Percentiles rank a stretch among this genome's conserved stretches.
Conservation (phyloP, 345 rosid species). For the Lepidium aucheri region DNA sequence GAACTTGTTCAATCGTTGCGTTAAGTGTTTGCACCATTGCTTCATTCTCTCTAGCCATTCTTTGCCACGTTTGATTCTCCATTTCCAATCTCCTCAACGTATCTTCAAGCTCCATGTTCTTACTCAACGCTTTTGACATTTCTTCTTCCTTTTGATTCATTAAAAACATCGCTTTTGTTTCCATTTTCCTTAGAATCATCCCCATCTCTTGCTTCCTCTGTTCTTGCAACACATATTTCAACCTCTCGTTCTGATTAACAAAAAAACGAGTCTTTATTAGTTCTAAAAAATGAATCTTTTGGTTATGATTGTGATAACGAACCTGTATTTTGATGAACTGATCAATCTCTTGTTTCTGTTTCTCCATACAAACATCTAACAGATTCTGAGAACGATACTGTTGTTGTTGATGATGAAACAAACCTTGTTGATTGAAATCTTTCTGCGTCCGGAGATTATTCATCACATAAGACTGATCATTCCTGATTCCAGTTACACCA, state of each 20-base stretch:
- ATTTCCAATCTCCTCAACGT: constrained; percentile 40
- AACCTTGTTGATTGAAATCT: constrained; percentile 29
- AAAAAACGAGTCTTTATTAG: background rate
- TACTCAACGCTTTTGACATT: constrained; percentile 40
- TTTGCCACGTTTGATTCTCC: constrained; percentile 62
- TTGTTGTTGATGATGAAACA: constrained; percentile 14
- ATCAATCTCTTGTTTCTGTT: constrained; percentile 57
- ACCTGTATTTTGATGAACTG: constrained; percentile 64
- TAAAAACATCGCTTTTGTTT: constrained; percentile 29
- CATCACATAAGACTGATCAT: constrained; percentile 10
- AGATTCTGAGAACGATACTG: constrained; percentile 8
- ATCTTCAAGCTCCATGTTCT: constrained; percentile 49
- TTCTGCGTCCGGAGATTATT: constrained; percentile 22
- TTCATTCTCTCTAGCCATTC: constrained; percentile 49
- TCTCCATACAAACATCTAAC: constrained; percentile 30
- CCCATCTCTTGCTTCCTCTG: constrained; percentile 48
- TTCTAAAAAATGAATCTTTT: background rate
- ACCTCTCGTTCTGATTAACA: constrained; percentile 41
- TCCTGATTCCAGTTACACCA: constrained; percentile 32
- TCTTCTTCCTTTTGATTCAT: constrained; percentile 57
- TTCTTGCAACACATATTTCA: constrained; percentile 42
- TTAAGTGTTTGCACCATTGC: constrained; percentile 40
- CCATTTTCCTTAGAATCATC: constrained; percentile 32
- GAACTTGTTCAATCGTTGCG: constrained; percentile 40
- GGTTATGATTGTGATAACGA: background rate